Evolutionary conservation across 208 protist species (phyloP), one percentile per base, ranked within the genome.

Genomic region (Acanthamoeba sp.): DNA sequence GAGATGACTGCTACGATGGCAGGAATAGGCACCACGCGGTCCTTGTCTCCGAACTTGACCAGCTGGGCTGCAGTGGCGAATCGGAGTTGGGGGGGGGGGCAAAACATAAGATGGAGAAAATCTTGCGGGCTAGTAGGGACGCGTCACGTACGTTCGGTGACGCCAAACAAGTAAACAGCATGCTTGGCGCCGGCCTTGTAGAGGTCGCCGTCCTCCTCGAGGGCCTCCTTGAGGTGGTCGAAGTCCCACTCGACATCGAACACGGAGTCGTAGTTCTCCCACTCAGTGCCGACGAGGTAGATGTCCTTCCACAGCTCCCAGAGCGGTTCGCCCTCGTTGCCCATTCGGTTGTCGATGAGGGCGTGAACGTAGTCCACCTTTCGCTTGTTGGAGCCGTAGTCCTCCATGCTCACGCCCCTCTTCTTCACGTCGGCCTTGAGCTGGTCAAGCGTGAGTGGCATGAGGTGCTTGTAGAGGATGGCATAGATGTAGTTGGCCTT

Each of bases 251-350:
- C 32, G 27, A 95, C 40, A 6, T 91, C 59, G 50, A 95, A 95
- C 9, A 59, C 76, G 7, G 36, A 27, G 89, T 95, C 94, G 88
- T 95, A 95, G 52, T 52, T 52, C 24, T 94, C 64, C 91, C 89
- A 95, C 50, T 95, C 94, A 4, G 91, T 95, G 59, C 94, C 94
- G 5, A 95, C 94, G 14, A 95, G 50, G 38, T 93, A 95, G n/a
- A 95, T 94, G 71, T 95, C 45, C 64, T 95, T 95, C 94, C 94
- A 95, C 36, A 62, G 57, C 36, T 94, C 32, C 94, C 94, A 95
- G 50, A 57, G 32, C n/a, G n/a, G 45, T 20, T 89, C 94, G 34
- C 66, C 84, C 14, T 78, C 89, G 22, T 93, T 82, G 42, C 66
- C 89, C 45, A 48, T 52, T 9, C 38, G 27, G 12, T 93, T n/a